Base-by-base conservation (phyloP, 345 rosid species). In the Diplotaxis tenuifolia region DNA sequence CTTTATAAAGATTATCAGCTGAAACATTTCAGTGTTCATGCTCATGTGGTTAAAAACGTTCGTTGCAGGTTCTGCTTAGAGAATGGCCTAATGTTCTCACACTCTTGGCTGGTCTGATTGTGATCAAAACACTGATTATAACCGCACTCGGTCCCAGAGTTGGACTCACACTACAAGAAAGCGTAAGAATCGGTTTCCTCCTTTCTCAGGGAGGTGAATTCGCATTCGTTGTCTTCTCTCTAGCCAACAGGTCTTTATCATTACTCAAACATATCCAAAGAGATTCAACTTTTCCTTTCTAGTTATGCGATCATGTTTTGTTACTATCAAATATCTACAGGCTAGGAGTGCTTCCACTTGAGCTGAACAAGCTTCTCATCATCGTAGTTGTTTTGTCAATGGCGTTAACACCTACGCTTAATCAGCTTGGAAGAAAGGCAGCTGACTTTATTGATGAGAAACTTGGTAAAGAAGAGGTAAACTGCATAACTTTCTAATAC, bases 161-260 rank as follows among this genome's bases (percentile, higher is more conserved):
- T 80, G 98, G 98, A 64, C 96, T 94, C 25, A 89, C 92, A 7
- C 11, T 86, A 23, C 93, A 85, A 82, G 97, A 94, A 86, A 94
- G 98, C 38, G 86, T 94, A 68, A 84, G 98, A 86, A 77, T 91
- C 16, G 97, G 98, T 22, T 83, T 94, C 73, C 93, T 94, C 77
- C 85, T 91, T 45, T 94, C 98, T 21, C 98, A 94, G 78, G 98
- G 98, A 83, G 98, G 98, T 32, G 97, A 94, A 81, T 94, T 94
- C 63, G 98, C 89, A 29, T 94, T 94, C 32, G 97, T 94, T 29
- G 98, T 94, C 15, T 94, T 94, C 76, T 91, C 97, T 79, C 80
- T 94, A 47, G 97, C 98, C 54, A 94, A 94, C 88, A 84, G 96
- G 98, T 91, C 45, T 6, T 57, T 5, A 68, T 54, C 12, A 20